Percentiles rank a stretch among this genome's conserved stretches.
phyloP scores from a whole-genome alignment of 352 stramenopile genomes.

The Globisporangium barbulae region DNA sequence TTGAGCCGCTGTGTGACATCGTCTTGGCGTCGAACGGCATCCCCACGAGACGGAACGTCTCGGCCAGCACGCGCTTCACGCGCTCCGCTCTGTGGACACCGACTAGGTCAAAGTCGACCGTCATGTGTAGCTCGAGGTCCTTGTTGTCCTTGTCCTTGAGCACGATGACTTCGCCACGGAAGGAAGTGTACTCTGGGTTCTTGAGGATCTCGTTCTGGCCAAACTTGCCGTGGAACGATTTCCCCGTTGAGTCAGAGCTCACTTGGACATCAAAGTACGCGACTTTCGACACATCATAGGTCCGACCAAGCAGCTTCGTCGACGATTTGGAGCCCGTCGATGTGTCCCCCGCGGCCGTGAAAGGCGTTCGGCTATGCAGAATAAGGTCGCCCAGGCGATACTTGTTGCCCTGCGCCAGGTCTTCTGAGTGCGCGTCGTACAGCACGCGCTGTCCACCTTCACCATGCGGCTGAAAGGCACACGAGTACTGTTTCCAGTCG shows the following conservation, averaged over 20 bases:
- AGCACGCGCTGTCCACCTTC: conserved; percentile 41
- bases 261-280: conserved; percentile 56
- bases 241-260: conserved; percentile 26
- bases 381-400: conserved; percentile 35
- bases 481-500: conserved; percentile 42
- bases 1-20: conserved; percentile 28
- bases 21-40: conserved; percentile 51
- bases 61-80: conserved; percentile 44
- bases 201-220: conserved; percentile 28
- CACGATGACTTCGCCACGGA: conserved; percentile 31
- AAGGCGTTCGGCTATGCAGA: not conserved
- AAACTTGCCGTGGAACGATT: conserved; percentile 39
- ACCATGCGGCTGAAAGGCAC: conserved; percentile 45
- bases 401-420: conserved; percentile 34
- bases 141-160: conserved; percentile 44
- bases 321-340: not conserved
- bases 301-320: conserved; percentile 42
- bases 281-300: conserved; percentile 55
- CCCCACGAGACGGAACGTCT: conserved; percentile 63
- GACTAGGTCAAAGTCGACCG: conserved; percentile 39
- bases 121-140: conserved; percentile 31
- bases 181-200: conserved; percentile 21
- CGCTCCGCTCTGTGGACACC: conserved; percentile 50
- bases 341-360: not conserved
- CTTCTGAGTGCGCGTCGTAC: conserved; percentile 44